These are phyloP conservation scores for Alternaria metachromatica DNA, from an alignment of 2,329 filamentous ascomycete species.

Conservation along the genomic window DNA sequence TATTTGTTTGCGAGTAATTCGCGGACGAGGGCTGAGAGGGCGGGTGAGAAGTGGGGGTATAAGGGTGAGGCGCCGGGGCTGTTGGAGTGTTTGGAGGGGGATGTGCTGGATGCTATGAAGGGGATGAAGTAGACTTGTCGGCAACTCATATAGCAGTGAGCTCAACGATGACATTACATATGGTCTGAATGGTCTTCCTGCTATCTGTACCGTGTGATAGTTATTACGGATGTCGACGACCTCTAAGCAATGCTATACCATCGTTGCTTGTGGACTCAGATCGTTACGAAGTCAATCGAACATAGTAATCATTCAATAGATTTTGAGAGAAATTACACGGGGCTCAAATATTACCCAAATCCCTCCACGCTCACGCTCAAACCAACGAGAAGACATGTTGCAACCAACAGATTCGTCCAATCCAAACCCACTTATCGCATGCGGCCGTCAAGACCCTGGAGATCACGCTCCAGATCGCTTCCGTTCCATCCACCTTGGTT, in stretches of 20 bases:
- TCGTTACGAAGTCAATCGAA: neutral
- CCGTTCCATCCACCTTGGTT: slow-evolving; percentile 47
- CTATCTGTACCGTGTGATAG: neutral
- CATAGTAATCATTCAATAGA: neutral
- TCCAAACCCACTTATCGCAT: slow-evolving; percentile 20
- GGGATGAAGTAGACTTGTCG: neutral
- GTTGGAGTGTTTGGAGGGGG: slow-evolving; percentile 49
- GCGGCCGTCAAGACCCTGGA: slow-evolving; percentile 55
- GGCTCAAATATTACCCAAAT: slow-evolving; percentile 2
- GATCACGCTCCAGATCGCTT: slow-evolving; percentile 53
- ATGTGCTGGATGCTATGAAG: slow-evolving; percentile 27
- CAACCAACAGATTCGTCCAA: slow-evolving; percentile 12
- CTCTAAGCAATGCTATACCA: neutral
- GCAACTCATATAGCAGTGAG: neutral
- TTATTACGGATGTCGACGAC: neutral
- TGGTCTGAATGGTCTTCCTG: neutral
- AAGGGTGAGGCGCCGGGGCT: slow-evolving; percentile 58
- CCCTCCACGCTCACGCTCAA: slow-evolving; percentile 7
- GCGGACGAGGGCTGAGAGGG: slow-evolving; percentile 60
- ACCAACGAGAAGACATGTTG: slow-evolving; percentile 10
- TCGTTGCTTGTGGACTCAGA: neutral
- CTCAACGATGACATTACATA: neutral
- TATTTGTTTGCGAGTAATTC: slow-evolving; percentile 60
- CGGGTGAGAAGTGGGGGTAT: slow-evolving; percentile 63
- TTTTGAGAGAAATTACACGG: slow-evolving; percentile 7